Base-by-base conservation (phyloP, 305 asterid species). In the Ilex paraguariensis region DNA sequence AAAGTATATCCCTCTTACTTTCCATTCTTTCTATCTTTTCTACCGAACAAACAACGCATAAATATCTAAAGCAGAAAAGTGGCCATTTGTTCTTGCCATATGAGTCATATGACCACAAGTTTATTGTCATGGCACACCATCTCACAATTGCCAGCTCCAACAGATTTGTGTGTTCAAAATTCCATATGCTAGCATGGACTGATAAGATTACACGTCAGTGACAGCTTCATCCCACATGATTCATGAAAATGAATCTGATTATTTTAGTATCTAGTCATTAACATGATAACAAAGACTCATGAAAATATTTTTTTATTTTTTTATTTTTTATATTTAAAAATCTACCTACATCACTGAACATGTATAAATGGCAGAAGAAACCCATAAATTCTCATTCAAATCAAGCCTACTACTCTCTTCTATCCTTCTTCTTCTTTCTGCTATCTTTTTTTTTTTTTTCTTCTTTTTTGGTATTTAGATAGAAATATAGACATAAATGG, bases 161-260 rank as follows among this genome's bases (percentile, higher is more conserved):
- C 3, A 31, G 31, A 50, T 57, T 31, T 61, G 36, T 33, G 16
- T n/a, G 13, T 54, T 32, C 3, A 21, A 21, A 21, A 45, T 52
- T 65, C 54, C 59, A 51, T 16, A 60, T 52, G 60, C 56, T 61
- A 65, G 7, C 50, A 57, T 55, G 62, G 39, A 69, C 66, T 78
- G 91, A 81, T 81, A 64, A 63, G 85, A 77, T 73, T 54, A 72
- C 89, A 74, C 86, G 87, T 85, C 86, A 77, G 75, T 72, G 84
- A 75, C 91, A 85, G 95, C 91, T 79, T 73, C 61, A 14, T 59
- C 70, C 28, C 86, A 79, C 81, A 73, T 84, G 81, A 63, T 55
- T 66, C 56, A 42, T 7, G 63, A 65, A 13, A 10, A 46, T 42
- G 8, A 7, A 54, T 65, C 58, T 21, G 39, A n/a, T 64, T 40